Conservation (phyloP, 2,329 filamentous ascomycete species). For the Exophiala spinifera region DNA sequence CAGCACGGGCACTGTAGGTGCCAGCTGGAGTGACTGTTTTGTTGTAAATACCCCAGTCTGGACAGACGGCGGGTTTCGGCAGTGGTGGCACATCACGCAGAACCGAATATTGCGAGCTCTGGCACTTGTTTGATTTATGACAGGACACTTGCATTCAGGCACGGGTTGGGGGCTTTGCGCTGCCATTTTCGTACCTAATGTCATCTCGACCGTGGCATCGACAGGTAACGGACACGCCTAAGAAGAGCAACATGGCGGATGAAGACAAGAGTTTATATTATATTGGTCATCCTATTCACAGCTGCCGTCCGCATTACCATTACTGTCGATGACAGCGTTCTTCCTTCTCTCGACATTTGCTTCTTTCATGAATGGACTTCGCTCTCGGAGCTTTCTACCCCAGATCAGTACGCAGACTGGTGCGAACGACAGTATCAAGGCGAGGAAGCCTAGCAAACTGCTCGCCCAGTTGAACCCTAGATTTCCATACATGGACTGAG, state of each 20-base stretch:
- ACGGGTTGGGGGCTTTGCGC: no score
- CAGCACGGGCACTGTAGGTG: neutral
- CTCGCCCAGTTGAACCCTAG: constrained; percentile 52
- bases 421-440: constrained; percentile 43
- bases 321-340: neutral
- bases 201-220: no score
- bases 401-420: constrained; percentile 35
- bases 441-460: constrained; percentile 45
- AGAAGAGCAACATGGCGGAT: no score
- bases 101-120: constrained; percentile 9
- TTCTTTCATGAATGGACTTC: constrained; percentile 21
- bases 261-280: neutral
- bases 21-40: constrained; percentile 16
- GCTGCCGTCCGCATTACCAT: neutral
- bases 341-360: constrained; percentile 11
- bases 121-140: constrained; percentile 1
- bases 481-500: constrained; percentile 47
- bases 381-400: constrained; percentile 7
- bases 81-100: constrained; percentile 10
- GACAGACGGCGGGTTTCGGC: constrained; percentile 5
- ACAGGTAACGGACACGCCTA: no score
- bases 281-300: neutral
- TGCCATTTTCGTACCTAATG: no score
- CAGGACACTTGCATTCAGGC: no score
- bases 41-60: constrained; percentile 13